Conservation (phyloP, 371 early-diverging fungal genomes). For the Syncephalis fuscata region DNA sequence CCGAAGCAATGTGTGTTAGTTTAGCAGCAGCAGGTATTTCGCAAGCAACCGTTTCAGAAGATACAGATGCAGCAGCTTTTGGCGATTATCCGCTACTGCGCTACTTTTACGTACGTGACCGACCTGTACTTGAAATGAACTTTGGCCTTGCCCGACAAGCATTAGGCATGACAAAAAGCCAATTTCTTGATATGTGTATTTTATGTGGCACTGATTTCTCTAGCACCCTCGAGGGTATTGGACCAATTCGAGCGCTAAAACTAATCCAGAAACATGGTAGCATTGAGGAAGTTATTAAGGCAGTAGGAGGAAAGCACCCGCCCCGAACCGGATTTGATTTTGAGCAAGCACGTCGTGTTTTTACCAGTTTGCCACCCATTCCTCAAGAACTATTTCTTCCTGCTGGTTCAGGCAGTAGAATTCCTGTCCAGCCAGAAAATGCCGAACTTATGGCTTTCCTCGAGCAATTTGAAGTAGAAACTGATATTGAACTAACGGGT, state of each 20-base stretch:
- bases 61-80: constrained; percentile 41
- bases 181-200: constrained; percentile 58
- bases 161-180: constrained; percentile 26
- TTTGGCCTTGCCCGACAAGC: constrained; percentile 24
- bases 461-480: not conserved
- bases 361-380: constrained; percentile 16
- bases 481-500: too few species aligned
- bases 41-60: constrained; percentile 49
- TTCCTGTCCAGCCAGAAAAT: not conserved
- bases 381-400: constrained; percentile 4
- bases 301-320: constrained; percentile 9
- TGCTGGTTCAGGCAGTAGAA: too few species aligned
- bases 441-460: not conserved
- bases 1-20: constrained; percentile 49
- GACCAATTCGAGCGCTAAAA: constrained; percentile 34
- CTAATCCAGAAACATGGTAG: constrained; percentile 33
- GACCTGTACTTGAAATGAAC: constrained; percentile 28
- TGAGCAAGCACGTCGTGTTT: constrained; percentile 28
- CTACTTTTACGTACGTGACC: constrained; percentile 18
- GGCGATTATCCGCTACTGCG: constrained; percentile 34
- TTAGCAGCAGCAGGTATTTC: constrained; percentile 22
- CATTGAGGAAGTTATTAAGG: constrained; percentile 36
- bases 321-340: constrained; percentile 30
- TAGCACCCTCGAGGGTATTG: constrained; percentile 40
- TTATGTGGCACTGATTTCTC: constrained; percentile 71